Evolutionary conservation across 208 protist species (phyloP).

Genomic region (Blechomonas ayalai): DNA sequence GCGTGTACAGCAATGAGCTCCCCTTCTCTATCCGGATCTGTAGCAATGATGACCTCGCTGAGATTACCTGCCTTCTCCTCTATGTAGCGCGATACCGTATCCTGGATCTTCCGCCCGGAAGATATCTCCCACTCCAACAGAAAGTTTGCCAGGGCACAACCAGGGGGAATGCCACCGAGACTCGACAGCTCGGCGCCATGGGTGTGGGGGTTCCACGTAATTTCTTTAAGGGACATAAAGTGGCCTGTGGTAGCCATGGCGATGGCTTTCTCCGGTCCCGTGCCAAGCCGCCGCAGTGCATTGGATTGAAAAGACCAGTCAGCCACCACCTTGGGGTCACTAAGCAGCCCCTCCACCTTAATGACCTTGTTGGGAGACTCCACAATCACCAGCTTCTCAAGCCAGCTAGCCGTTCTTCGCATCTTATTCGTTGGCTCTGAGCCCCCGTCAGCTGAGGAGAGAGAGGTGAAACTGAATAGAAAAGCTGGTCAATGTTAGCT

Average conservation of each 20-base stretch:
- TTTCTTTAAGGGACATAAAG: slow-evolving; percentile 80
- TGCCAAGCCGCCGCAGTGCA: slow-evolving; percentile 29
- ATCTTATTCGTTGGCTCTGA: too few species aligned
- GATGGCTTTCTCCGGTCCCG: slow-evolving; percentile 57
- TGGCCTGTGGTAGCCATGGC: slow-evolving; percentile 86
- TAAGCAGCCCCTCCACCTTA: slow-evolving; percentile 80
- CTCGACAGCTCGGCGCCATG: not conserved
- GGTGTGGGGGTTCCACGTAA: slow-evolving; percentile 48
- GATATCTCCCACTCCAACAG: slow-evolving; percentile 73
- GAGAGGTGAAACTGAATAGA: too few species aligned
- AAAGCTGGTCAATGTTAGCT: too few species aligned
- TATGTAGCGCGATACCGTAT: slow-evolving; percentile 73
- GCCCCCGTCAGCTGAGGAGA: too few species aligned
- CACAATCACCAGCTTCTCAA: slow-evolving; percentile 86
- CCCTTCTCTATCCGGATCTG: slow-evolving; percentile 87
- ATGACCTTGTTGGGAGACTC: slow-evolving; percentile 91
- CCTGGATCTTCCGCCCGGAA: slow-evolving; percentile 67
- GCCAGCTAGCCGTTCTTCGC: slow-evolving; percentile 32
- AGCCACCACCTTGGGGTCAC: slow-evolving; percentile 63
- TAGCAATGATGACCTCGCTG: slow-evolving; percentile 87
- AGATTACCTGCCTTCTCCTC: slow-evolving; percentile 69
- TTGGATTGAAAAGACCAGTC: slow-evolving; percentile 76
- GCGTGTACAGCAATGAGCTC: slow-evolving; percentile 89
- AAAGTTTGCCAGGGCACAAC: slow-evolving; percentile 55
- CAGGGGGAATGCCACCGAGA: slow-evolving; percentile 35